These are phyloP conservation scores for Neobulgaria alba DNA, from an alignment of 2,329 filamentous ascomycete genomes.

Conservation along the genomic window DNA sequence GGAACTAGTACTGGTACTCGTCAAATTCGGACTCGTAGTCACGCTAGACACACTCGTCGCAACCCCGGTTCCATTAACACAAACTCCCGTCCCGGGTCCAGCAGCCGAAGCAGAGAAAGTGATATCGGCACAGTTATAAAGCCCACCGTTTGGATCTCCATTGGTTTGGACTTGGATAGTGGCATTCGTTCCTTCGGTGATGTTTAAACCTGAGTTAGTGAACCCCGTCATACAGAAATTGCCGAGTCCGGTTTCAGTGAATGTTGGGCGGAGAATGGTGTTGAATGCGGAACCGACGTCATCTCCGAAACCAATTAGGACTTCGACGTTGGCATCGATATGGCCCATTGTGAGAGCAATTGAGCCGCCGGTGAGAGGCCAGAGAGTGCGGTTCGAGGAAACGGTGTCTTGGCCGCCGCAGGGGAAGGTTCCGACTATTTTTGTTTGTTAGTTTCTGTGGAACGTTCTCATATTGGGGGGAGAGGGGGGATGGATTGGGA, in stretches of 20 bases:
- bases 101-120: constrained; percentile 49
- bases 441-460: too few species aligned
- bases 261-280: constrained; percentile 17
- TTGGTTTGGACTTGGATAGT: constrained; percentile 65
- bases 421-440: constrained; percentile 24
- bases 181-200: constrained; percentile 52
- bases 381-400: constrained; percentile 36
- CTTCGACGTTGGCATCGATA: constrained; percentile 24
- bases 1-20: background rate
- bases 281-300: constrained; percentile 19
- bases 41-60: background rate
- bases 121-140: constrained; percentile 74
- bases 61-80: constrained; percentile 48
- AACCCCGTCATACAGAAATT: constrained; percentile 59
- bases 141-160: constrained; percentile 45
- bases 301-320: constrained; percentile 20
- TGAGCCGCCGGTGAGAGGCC: constrained; percentile 40
- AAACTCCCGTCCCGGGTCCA: constrained; percentile 38
- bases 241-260: constrained; percentile 32
- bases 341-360: constrained; percentile 46
- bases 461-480: too few species aligned
- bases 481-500: too few species aligned
- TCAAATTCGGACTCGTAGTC: constrained; percentile 3
- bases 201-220: constrained; percentile 35
- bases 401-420: constrained; percentile 39